phyloP scores from a whole-genome alignment of 345 rosid species.

The Acer saccharum region DNA sequence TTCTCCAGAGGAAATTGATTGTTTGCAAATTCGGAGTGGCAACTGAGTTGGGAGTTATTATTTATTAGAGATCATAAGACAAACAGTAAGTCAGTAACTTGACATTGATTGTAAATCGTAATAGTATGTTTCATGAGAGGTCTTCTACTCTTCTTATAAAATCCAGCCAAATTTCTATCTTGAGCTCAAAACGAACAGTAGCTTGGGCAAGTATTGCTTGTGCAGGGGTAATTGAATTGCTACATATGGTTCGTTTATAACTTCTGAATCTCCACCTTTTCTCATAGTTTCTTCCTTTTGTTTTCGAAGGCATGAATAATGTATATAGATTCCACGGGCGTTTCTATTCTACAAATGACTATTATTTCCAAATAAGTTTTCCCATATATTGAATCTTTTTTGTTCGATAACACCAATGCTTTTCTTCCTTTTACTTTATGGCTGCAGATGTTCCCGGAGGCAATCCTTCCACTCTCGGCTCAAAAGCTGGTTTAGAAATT shows the following conservation, averaged over 20 bases:
- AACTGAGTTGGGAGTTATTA: not conserved
- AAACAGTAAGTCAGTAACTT: not conserved
- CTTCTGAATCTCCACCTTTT: not conserved
- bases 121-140: not conserved
- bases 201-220: not conserved
- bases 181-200: not conserved
- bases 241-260: not conserved
- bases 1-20: not conserved
- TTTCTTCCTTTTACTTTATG: conserved; percentile 7
- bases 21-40: not conserved
- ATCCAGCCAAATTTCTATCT: not conserved
- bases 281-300: not conserved
- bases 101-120: not conserved
- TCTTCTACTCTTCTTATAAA: not conserved
- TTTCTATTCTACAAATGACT: not conserved
- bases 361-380: not conserved
- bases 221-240: not conserved
- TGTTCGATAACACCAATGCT: not conserved
- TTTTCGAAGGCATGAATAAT: not conserved
- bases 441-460: conserved; percentile 32
- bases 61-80: not conserved
- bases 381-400: not conserved
- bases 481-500: not conserved
- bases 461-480: not conserved
- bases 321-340: not conserved